Base-by-base conservation (phyloP, 331 rosid genomes). In the Cydonia oblonga region DNA sequence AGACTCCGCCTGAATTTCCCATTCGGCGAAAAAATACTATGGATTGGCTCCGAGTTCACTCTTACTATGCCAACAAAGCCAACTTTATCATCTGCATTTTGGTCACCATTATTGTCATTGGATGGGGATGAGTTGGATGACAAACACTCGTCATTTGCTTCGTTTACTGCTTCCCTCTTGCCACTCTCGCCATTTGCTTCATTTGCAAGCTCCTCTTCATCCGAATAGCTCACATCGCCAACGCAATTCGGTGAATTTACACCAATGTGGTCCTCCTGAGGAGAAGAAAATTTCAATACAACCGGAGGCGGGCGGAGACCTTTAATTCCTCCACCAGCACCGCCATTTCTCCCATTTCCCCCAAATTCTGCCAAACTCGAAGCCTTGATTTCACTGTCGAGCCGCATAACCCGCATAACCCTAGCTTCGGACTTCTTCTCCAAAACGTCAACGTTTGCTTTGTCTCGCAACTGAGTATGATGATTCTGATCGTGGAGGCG, bases 281-380 rank as follows among this genome's bases (percentile, higher is more conserved):
- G 84, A 23, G 82, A 73, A 32, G 81, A 74, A 13, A 78, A 73
- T 32, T 64, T 70, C 76, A 81, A 16, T 9, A 83, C 64, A 52
- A 72, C 83, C 81, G 84, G 80, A n/a, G 86, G 81, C 30, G 88
- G 88, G 53, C 85, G 77, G 30, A 66, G 52, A 33, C 91, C 88
- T 24, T 66, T 84, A 18, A 84, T 84, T 52, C 85, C 82, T 16
- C 62, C 71, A 35, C 69, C 53, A 5, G 38, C 75, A 44, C 51
- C 33, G 18, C 74, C 32, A 5, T 33, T 64, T 64, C 9, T n/a
- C 10, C 10, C 67, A 62, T 62, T 62, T 30, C 67, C 67, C 44
- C 42, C 42, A 29, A 4, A 1, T 29, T 29, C 24, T 13, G 4
- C 18, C n/a, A 16, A 20, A 29, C 14, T 28, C 44, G 30, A 64